Evolutionary conservation across 2,329 filamentous ascomycete species (phyloP).

Genomic region (Drechslerella dactyloides): DNA sequence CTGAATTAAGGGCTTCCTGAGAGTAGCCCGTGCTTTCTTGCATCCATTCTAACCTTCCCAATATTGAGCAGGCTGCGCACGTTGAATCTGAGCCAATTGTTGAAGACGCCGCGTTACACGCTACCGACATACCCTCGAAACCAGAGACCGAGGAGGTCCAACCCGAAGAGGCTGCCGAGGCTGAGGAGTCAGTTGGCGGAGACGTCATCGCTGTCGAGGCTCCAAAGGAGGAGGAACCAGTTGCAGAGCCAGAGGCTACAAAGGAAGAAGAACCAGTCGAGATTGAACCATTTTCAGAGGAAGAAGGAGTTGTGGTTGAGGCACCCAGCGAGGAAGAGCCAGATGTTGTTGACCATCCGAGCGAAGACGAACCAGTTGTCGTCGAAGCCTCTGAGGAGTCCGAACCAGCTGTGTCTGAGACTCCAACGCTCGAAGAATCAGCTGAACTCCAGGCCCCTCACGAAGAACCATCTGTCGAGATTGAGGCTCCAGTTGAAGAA

Average conservation of each 20-base stretch:
- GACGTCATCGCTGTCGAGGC: not conserved
- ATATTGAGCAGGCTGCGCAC: constrained; percentile 10
- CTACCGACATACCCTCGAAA: constrained; percentile 11
- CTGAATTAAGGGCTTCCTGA: not conserved
- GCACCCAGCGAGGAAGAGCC: constrained; percentile 2
- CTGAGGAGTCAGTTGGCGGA: not conserved
- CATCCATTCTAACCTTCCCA: not conserved
- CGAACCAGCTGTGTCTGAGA: not conserved
- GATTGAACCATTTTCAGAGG: not conserved
- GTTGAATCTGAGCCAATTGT: constrained; percentile 17
- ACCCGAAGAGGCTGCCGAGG: not conserved
- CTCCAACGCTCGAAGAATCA: not conserved
- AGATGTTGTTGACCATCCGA: not conserved
- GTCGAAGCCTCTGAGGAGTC: not conserved
- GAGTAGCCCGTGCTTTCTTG: too few relatives aligned
- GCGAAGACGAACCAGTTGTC: not conserved
- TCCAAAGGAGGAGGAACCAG: constrained; percentile 4
- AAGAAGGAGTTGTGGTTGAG: not conserved
- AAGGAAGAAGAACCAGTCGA: not conserved
- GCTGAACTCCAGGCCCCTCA: constrained; percentile 13
- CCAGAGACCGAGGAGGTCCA: constrained; percentile 7
- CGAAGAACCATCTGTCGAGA: not conserved
- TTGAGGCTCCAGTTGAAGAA: too few relatives aligned
- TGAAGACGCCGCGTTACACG: constrained; percentile 1
- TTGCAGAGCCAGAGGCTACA: not conserved